A percentile compares a stretch with the other conserved stretches of the same genome.
Evolutionary conservation across 306 rosid species (phyloP).

Genomic region (Casuarina cunninghamiana): DNA sequence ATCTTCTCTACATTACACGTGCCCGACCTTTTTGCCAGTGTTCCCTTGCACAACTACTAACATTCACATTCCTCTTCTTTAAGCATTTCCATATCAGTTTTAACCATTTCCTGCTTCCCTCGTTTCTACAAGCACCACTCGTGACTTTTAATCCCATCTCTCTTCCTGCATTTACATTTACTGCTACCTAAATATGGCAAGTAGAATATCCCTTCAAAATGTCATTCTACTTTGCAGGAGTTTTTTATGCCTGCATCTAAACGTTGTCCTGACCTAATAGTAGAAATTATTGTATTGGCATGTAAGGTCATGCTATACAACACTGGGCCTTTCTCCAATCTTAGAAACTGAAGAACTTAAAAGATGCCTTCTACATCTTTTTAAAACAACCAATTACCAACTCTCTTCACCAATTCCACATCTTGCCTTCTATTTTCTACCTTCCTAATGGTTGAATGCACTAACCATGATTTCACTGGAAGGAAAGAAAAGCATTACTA

Average conservation of each 20-base stretch:
- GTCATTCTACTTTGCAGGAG: background rate
- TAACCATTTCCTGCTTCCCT: background rate
- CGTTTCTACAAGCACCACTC: background rate
- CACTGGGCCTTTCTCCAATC: background rate
- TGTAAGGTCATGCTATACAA: background rate
- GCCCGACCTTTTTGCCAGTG: background rate
- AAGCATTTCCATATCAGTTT: background rate
- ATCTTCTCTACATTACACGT: background rate
- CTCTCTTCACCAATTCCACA: background rate
- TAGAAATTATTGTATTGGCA: background rate
- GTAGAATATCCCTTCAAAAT: background rate
- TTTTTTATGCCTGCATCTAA: background rate
- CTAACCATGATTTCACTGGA: background rate
- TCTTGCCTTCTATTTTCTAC: background rate
- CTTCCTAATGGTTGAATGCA: background rate
- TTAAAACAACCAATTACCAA: background rate
- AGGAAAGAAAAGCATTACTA: background rate
- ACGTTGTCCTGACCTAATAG: background rate
- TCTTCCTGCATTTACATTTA: background rate
- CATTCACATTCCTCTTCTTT: background rate
- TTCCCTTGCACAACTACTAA: background rate
- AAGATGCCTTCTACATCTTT: background rate
- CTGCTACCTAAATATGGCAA: background rate
- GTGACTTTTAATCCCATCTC: background rate
- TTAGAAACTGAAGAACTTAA: background rate